Evolutionary conservation across 352 stramenopile species (phyloP).

Genomic region (Phytophthora ramorum): DNA sequence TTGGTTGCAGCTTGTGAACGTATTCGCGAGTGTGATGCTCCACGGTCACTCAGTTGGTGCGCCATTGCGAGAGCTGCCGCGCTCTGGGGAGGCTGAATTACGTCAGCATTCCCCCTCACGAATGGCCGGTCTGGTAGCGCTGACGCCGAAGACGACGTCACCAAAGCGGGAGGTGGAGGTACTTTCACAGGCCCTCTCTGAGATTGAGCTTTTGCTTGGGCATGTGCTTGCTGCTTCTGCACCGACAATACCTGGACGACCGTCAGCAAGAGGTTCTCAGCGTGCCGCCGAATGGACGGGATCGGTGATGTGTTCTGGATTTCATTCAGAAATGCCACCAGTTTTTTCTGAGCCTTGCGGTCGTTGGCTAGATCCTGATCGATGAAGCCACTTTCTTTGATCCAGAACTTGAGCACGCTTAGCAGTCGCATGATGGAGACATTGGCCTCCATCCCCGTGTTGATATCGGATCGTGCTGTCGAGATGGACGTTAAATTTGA

Average conservation of each 20-base stretch:
- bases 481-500: slow-evolving; percentile 75
- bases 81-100: slow-evolving; percentile 25
- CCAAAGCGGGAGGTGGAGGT: slow-evolving; percentile 24
- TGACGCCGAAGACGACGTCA: slow-evolving; percentile 43
- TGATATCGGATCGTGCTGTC: slow-evolving; percentile 78
- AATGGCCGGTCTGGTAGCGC: slow-evolving; percentile 27
- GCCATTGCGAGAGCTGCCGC: slow-evolving; percentile 35
- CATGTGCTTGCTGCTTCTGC: slow-evolving; percentile 50
- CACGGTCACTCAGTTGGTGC: slow-evolving; percentile 40
- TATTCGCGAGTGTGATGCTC: slow-evolving; percentile 40
- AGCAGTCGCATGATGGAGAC: slow-evolving; percentile 89
- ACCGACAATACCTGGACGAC: slow-evolving; percentile 68
- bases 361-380: slow-evolving; percentile 76
- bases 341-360: slow-evolving; percentile 76
- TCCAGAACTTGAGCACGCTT: slow-evolving; percentile 90
- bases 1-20: slow-evolving; percentile 68
- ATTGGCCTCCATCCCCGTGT: slow-evolving; percentile 80
- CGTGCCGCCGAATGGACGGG: slow-evolving; percentile 76
- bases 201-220: slow-evolving; percentile 23
- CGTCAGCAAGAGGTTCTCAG: slow-evolving; percentile 69
- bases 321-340: slow-evolving; percentile 74
- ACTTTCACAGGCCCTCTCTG: slow-evolving; percentile 22
- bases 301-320: slow-evolving; percentile 82
- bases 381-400: slow-evolving; percentile 89
- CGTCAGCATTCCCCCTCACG: slow-evolving; percentile 16